A percentile compares a stretch with the other conserved stretches of the same genome.
Conservation (phyloP, 2,329 filamentous ascomycete species). For the Drechslera avenae region DNA sequence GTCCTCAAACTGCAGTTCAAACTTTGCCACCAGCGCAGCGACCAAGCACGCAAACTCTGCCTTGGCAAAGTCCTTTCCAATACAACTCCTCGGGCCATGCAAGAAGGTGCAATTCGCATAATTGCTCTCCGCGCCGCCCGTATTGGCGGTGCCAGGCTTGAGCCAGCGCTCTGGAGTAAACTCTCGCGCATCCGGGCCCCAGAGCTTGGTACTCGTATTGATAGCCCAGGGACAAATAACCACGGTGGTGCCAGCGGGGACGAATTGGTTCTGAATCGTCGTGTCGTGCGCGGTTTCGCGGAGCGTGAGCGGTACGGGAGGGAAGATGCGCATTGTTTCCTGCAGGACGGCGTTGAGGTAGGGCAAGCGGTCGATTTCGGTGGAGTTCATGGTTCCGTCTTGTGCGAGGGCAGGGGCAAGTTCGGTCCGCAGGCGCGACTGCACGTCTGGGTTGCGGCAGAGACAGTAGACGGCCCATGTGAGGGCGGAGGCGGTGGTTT, state of each 20-base stretch:
- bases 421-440: constrained; percentile 56
- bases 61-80: constrained; percentile 79
- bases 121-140: constrained; percentile 75
- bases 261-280: constrained; percentile 64
- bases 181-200: constrained; percentile 74
- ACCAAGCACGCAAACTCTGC: constrained; percentile 85
- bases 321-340: constrained; percentile 75
- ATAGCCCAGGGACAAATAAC: constrained; percentile 68
- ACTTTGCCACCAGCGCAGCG: constrained; percentile 76
- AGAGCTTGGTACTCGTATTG: constrained; percentile 71
- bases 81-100: constrained; percentile 84
- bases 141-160: constrained; percentile 56
- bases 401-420: constrained; percentile 52
- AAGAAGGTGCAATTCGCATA: constrained; percentile 82
- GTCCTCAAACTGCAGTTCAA: constrained; percentile 71
- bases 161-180: constrained; percentile 74
- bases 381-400: constrained; percentile 54
- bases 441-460: constrained; percentile 56
- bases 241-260: constrained; percentile 74
- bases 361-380: constrained; percentile 72
- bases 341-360: constrained; percentile 78
- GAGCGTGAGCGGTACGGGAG: constrained; percentile 73
- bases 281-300: constrained; percentile 70
- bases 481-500: constrained; percentile 61
- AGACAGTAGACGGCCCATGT: constrained; percentile 62